Evolutionary conservation across 768 basidiomycete genomes (phyloP), one percentile per base, ranked within the genome.

Genomic region (Mycena latifolia): DNA sequence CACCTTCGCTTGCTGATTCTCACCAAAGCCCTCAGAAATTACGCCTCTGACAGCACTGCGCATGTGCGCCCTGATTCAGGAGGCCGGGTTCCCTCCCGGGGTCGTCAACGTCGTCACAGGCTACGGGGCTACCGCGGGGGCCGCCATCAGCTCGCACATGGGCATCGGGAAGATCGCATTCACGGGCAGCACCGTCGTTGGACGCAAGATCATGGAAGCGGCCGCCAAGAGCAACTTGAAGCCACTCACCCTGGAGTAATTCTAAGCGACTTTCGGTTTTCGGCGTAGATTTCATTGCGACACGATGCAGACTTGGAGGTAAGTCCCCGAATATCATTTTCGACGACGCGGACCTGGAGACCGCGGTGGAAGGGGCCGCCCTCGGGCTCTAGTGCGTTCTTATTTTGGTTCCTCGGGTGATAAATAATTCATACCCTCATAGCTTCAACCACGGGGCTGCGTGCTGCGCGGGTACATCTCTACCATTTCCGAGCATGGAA

Each of bases 31-130:
- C 10, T 93, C 92, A 1, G 93, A 94, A 71, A 81, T 93, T 67
- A 93, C 93, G 0, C 92, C 93, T 14, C 77, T 93, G 37, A 86
- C 89, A 8, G 92, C 91, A 15, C 77, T 94, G 56, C 81, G 81
- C 33, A 73, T 89, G 66, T 77, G 77, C 53, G 76, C 80, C n/a
- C 84, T 96, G 55, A 80, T 89, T 67, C 73, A 84, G 18, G 87
- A 94, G 74, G 92, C 92, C 2, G 93, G 92, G 12, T 89, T 93
- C 78, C 93, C 93, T 7, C 82, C 88, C 1, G 93, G 95, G 61
- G 90, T 91, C 37, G 83, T 96, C 68, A 95, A 96, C 77, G 78
- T 93, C 66, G 75, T 96, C 46, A 86, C 84, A 0, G 94, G 93
- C 20, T 89, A 89, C 72, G 95, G 94, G 0, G n/a, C n/a, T n/a